phyloP scores from a whole-genome alignment of 495 filamentous ascomycete genomes.

The Endocarpon pusillum region DNA sequence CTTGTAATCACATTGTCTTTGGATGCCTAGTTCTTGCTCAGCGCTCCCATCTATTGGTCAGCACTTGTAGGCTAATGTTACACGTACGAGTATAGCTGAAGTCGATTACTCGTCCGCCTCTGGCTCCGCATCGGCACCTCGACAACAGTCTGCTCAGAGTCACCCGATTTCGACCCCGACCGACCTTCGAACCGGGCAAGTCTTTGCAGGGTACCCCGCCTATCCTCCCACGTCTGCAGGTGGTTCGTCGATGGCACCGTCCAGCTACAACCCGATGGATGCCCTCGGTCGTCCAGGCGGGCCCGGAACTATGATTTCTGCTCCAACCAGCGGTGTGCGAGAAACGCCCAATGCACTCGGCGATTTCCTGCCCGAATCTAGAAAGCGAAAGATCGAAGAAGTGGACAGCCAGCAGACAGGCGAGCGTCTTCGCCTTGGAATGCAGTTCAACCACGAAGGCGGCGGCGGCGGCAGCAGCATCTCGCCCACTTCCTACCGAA shows the following conservation, averaged over 20 bases:
- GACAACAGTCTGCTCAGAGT: conserved; percentile 10
- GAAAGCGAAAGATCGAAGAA: too few species aligned
- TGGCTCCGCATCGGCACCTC: conserved; percentile 14
- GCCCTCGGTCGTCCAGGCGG: conserved; percentile 27
- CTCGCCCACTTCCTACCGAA: conserved; percentile 17
- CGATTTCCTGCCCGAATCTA: too few species aligned
- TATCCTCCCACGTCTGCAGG: conserved; percentile 38
- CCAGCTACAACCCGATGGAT: conserved; percentile 50
- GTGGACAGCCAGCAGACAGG: too few species aligned
- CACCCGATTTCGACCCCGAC: conserved; percentile 13
- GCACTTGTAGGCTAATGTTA: conserved; percentile 9
- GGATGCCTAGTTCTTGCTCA: too few species aligned
- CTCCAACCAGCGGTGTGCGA: too few species aligned
- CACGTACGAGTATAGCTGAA: conserved; percentile 19
- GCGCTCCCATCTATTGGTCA: too few species aligned
- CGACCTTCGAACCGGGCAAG: conserved; percentile 57
- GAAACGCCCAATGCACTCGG: too few species aligned
- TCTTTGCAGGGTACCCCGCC: conserved; percentile 57
- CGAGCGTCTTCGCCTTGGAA: too few species aligned
- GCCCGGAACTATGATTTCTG: conserved; percentile 23
- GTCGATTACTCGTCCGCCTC: conserved; percentile 19
- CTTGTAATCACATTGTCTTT: too few species aligned
- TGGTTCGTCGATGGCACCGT: conserved; percentile 51
- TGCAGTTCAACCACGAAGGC: too few species aligned
- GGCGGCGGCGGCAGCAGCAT: conserved; percentile 10